Evolutionary conservation across 768 basidiomycete genomes (phyloP).

Genomic region (Neoboletus brunneissimus): DNA sequence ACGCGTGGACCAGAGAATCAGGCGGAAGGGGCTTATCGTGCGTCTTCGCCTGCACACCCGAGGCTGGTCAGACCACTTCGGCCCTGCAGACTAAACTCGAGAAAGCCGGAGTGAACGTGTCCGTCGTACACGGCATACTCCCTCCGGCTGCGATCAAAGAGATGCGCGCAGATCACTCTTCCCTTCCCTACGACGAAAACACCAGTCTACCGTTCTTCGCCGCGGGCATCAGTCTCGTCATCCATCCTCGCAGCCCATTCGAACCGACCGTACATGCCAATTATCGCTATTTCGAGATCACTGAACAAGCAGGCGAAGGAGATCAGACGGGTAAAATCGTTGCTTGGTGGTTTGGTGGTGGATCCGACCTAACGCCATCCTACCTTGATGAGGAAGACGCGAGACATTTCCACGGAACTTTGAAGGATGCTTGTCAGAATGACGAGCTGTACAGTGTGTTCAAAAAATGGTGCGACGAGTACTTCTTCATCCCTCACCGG

Average conservation of each 20-base stretch:
- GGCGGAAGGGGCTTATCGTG: slow-evolving; percentile 77
- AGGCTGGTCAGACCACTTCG: slow-evolving; percentile 33
- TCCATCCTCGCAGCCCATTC: slow-evolving; percentile 92
- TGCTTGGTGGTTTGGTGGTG: slow-evolving; percentile 99
- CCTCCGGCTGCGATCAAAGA: slow-evolving; percentile 88
- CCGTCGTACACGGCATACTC: slow-evolving; percentile 82
- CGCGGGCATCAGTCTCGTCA: slow-evolving; percentile 86
- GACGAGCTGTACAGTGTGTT: slow-evolving; percentile 73
- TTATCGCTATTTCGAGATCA: slow-evolving; percentile 96
- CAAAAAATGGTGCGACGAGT: slow-evolving; percentile 98
- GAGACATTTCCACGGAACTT: slow-evolving; percentile 76
- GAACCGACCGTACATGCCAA: slow-evolving; percentile 95
- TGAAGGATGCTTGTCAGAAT: slow-evolving; percentile 72
- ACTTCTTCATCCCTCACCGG: slow-evolving; percentile 91
- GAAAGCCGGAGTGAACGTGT: slow-evolving; percentile 95
- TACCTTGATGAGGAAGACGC: slow-evolving; percentile 90
- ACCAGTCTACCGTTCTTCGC: slow-evolving; percentile 87
- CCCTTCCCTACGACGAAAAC: slow-evolving; percentile 59
- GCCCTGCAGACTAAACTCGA: slow-evolving; percentile 61
- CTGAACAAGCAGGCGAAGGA: slow-evolving; percentile 42
- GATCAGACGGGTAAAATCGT: slow-evolving; percentile 52
- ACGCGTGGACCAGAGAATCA: slow-evolving; percentile 70
- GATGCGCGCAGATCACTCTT: slow-evolving; percentile 91
- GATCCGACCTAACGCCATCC: slow-evolving; percentile 89
- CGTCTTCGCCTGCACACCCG: slow-evolving; percentile 59